Evolutionary conservation across 2,329 filamentous ascomycete species (phyloP).

Genomic region (Beauveria asiatica): DNA sequence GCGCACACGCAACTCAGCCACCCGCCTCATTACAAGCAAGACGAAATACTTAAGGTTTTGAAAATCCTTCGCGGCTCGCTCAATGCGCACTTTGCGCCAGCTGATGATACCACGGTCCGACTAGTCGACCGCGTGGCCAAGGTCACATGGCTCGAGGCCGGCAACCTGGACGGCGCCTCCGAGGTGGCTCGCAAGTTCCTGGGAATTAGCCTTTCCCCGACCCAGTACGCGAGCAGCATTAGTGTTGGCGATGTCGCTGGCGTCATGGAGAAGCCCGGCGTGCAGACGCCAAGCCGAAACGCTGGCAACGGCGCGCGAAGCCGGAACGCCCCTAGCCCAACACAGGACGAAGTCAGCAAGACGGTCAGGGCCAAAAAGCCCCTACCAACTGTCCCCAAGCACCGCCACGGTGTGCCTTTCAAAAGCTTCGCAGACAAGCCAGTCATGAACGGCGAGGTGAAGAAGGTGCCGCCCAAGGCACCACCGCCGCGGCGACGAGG

Average conservation of each 20-base stretch:
- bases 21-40: constrained; percentile 83
- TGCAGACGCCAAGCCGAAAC: constrained; percentile 68
- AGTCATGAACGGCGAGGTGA: constrained; percentile 22
- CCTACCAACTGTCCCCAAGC: constrained; percentile 47
- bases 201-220: constrained; percentile 61
- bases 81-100: constrained; percentile 68
- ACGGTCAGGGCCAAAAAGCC: constrained; percentile 34
- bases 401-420: constrained; percentile 44
- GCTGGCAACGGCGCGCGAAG: constrained; percentile 20
- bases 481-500: constrained; percentile 39
- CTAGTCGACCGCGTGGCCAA: constrained; percentile 67
- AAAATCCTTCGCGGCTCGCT: constrained; percentile 57
- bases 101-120: constrained; percentile 70
- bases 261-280: constrained; percentile 72
- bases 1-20: constrained; percentile 84
- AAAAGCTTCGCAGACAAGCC: constrained; percentile 23
- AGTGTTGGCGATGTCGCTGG: constrained; percentile 72
- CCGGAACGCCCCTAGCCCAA: constrained; percentile 16
- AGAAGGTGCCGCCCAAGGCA: constrained; percentile 37
- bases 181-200: constrained; percentile 51
- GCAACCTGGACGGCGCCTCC: constrained; percentile 27
- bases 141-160: constrained; percentile 57
- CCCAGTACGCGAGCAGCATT: constrained; percentile 60
- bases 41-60: constrained; percentile 72
- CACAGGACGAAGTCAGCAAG: constrained; percentile 16